Evolutionary conservation across 352 stramenopile species (phyloP), one percentile per base, ranked within the genome.

Genomic region (Phytopythium vexans): DNA sequence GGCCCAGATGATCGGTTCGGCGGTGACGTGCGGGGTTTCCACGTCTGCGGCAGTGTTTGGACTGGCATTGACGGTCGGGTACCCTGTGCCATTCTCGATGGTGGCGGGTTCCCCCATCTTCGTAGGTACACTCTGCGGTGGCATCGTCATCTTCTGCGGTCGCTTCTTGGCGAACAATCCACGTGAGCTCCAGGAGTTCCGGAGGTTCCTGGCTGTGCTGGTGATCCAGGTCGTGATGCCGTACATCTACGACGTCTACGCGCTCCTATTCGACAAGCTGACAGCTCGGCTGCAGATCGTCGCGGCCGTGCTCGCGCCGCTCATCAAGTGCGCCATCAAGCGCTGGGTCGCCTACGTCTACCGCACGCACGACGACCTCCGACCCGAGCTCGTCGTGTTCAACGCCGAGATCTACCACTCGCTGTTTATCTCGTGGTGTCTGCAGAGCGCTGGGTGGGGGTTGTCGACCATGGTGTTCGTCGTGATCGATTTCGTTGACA

Each of bases 71-170:
- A 35, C 35, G 32, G 53, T 70, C n/a, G 65, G 53, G 8, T 74
- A 58, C 36, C 65, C 65, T 10, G 14, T 74, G 6, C 65, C 65
- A 21, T 70, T 74, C 43, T 51, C 57, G 2, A 56, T 69, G 4
- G 10, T 67, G 2, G 32, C 39, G 8, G 54, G 38, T 8, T 53
- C 51, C 9, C 44, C 57, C 4, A 36, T 36, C 35, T 65, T 52
- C 52, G 16, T 61, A 5, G 35, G 38, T 3, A 49, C 58, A 8
- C 32, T 61, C 4, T 44, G 39, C 6, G 35, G 52, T 6, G 15
- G 36, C 3, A 43, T 65, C n/a, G 36, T 32, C 1, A 40, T 61
- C 11, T 39, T 46, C 8, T 65, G 58, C 52, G 21, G 51, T 1
- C 40, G 40, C 41, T 37, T 14, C 0, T 55, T 64, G 34, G 51